Base-by-base conservation (phyloP, 2,329 filamentous ascomycete species). In the Pseudogymnoascus sp. region DNA sequence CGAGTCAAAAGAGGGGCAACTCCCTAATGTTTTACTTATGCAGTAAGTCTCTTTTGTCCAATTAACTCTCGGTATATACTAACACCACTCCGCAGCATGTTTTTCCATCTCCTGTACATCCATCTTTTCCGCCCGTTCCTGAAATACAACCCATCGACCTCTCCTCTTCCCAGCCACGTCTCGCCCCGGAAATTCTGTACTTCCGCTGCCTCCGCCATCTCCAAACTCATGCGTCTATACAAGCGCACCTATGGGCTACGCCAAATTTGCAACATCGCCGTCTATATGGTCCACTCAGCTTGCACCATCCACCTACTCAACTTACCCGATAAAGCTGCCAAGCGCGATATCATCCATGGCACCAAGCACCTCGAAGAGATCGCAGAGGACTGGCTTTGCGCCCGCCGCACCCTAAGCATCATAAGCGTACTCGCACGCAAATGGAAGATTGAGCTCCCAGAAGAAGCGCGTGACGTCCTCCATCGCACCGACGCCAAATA, bases 291-390 rank as follows among this genome's bases (percentile, higher is more conserved):
- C 0, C 93, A 97, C 74, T 95, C 91, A 3, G 93, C 95, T 31
- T 96, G 92, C 73, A 97, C 92, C 0, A 96, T 97, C 40, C 95
- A 97, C 71, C 79, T 99, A 18, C 85, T 99, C 37, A 97, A 97
- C 68, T 79, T 97, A 1, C 93, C 93, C 0, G 93, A 97, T 69
- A 96, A 95, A 77, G 95, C 90, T 31, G 91, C 95, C 3, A 88
- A 86, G 70, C 82, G 93, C 69, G 93, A 97, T 74, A 90, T 99
- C 43, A 88, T 90, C 3, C 93, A 97, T 69, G 92, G 93, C 1
- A 83, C 96, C 46, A 93, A 91, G 71, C 91, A 96, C 66, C 83
- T 97, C 1, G 93, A 97, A 74, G 93, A 97, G 72, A 97, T 99
- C 69, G 91, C 91, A 0, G 93, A 97, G 74, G 89, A 92, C 69